Evolutionary conservation across 352 stramenopile species (phyloP).

Genomic region (Phytopythium delawarense): DNA sequence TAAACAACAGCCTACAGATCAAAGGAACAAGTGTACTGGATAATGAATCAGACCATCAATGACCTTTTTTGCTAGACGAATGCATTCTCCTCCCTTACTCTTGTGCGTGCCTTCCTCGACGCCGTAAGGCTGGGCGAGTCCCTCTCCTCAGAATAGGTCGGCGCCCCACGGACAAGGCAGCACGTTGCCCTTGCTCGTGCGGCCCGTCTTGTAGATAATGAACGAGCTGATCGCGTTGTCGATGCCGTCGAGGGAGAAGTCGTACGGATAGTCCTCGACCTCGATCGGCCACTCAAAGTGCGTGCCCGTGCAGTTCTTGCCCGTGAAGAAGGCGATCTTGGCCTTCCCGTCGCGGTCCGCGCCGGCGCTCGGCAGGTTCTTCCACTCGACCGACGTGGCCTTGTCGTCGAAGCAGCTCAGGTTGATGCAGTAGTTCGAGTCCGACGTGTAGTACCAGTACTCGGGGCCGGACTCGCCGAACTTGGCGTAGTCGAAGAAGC

Average conservation of each 20-base stretch:
- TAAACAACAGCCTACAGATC: too few species aligned
- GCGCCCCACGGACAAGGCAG: constrained; percentile 16
- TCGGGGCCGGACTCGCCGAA: constrained; percentile 7
- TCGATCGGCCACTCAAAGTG: constrained; percentile 16
- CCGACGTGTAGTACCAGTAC: constrained; percentile 16
- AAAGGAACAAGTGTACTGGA: too few species aligned
- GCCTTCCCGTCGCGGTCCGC: constrained; percentile 12
- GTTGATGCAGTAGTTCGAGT: constrained; percentile 23
- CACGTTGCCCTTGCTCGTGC: constrained; percentile 8
- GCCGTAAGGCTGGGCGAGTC: too few species aligned
- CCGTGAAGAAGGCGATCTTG: constrained; percentile 26
- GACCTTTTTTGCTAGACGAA: too few species aligned
- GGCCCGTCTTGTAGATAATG: constrained; percentile 24
- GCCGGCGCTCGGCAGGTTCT: constrained; percentile 9
- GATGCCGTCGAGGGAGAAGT: constrained; percentile 23
- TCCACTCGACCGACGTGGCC: constrained; percentile 20
- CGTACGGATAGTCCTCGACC: constrained; percentile 10
- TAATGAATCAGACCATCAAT: too few species aligned
- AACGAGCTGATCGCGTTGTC: constrained; percentile 25
- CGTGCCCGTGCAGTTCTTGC: constrained; percentile 14
- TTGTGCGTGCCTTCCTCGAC: not conserved
- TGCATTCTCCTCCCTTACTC: not conserved
- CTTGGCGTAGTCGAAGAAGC: constrained; percentile 14
- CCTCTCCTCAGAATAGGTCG: not conserved
- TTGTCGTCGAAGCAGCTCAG: constrained; percentile 26